Conservation (phyloP, 2,329 filamentous ascomycete genomes). For the Fusarium multiceps region DNA sequence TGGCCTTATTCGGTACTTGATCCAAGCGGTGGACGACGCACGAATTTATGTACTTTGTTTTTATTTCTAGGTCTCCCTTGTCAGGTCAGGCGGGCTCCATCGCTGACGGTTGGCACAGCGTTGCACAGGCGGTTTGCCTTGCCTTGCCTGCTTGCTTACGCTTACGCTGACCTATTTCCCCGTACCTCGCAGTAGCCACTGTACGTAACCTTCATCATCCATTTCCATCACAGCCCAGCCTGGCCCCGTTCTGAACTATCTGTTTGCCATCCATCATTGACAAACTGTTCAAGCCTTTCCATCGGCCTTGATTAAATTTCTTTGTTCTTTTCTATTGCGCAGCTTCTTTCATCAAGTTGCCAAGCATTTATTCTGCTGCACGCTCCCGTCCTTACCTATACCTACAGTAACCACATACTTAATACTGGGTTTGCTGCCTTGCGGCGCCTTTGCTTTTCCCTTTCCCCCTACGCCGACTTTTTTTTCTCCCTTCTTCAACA, state of each 20-base stretch:
- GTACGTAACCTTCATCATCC: slow-evolving; percentile 29
- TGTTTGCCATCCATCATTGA: slow-evolving; percentile 36
- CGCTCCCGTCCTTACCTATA: slow-evolving; percentile 26
- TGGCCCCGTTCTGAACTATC: slow-evolving; percentile 29
- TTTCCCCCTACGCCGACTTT: slow-evolving; percentile 42
- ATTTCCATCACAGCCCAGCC: slow-evolving; percentile 27
- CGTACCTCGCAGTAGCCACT: slow-evolving; percentile 2
- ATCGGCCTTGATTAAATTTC: slow-evolving; percentile 23
- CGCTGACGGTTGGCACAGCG: slow-evolving; percentile 27
- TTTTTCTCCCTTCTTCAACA: slow-evolving; percentile 45
- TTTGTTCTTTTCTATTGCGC: slow-evolving; percentile 28
- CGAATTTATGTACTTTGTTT: background rate
- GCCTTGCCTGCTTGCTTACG: slow-evolving; percentile 11
- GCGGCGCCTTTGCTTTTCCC: slow-evolving; percentile 40
- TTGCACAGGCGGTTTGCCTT: slow-evolving; percentile 11
- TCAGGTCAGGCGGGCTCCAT: slow-evolving; percentile 23
- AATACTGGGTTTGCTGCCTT: slow-evolving; percentile 32
- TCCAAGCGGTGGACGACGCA: fast-evolving
- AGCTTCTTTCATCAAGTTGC: slow-evolving; percentile 31
- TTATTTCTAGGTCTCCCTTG: background rate
- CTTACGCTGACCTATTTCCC: slow-evolving; percentile 18
- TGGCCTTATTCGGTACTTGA: background rate
- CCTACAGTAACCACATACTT: slow-evolving; percentile 13
- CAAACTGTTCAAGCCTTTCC: slow-evolving; percentile 25
- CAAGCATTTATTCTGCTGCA: slow-evolving; percentile 23